A percentile compares a stretch with the other conserved stretches of the same genome.
Evolutionary conservation across 805 yeast species (phyloP).

Genomic region (Yarrowia sp.): DNA sequence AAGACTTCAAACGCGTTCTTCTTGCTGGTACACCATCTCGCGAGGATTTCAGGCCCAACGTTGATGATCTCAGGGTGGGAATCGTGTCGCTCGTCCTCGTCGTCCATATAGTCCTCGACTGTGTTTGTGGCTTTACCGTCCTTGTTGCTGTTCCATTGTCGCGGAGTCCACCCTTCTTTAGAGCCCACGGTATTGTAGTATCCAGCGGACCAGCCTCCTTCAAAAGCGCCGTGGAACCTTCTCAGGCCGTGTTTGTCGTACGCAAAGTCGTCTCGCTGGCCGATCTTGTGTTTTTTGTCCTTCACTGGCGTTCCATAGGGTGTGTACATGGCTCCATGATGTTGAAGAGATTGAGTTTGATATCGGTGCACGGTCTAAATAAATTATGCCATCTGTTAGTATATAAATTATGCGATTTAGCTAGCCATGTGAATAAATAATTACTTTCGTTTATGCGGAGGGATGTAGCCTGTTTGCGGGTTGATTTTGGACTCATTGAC

Average conservation of each 20-base stretch:
- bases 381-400: neutral
- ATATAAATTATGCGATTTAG: too few relatives aligned
- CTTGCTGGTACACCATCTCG: neutral
- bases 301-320: conserved; percentile 15
- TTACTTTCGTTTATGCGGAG: conserved; percentile 11
- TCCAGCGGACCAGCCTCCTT: conserved; percentile 42
- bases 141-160: conserved; percentile 32
- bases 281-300: neutral
- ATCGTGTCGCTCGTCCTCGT: conserved; percentile 36
- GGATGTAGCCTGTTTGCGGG: too few relatives aligned
- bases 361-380: neutral
- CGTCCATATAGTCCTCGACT: conserved; percentile 40
- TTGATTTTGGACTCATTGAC: neutral
- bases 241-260: conserved; percentile 21
- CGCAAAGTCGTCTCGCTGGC: conserved; percentile 4
- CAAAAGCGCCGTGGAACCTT: conserved; percentile 40
- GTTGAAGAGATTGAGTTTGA: neutral
- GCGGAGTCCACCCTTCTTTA: conserved; percentile 40
- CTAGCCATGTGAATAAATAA: neutral
- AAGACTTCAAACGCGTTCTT: neutral
- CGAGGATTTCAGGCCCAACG: neutral
- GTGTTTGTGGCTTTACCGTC: conserved; percentile 22
- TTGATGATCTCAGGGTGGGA: neutral
- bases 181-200: conserved; percentile 40
- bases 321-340: neutral